These are phyloP conservation scores for Talaromyces funiculosus DNA, from an alignment of 2,329 filamentous ascomycete species.

Conservation along the genomic window DNA sequence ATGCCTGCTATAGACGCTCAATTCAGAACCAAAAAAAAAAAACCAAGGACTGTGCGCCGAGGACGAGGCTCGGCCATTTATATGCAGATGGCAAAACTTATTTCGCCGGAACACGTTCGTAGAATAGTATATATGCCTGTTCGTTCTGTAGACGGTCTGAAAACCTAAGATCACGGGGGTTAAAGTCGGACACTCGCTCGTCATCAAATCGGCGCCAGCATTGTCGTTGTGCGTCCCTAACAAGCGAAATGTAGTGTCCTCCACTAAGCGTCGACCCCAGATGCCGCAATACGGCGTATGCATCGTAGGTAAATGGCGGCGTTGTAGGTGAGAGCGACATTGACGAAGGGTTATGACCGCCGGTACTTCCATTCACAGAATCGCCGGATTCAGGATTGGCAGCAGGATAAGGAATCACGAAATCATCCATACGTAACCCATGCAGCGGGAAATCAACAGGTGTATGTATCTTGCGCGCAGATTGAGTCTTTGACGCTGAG, in stretches of 20 bases:
- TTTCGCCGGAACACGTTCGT: constrained; percentile 46
- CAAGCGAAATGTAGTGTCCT: constrained; percentile 75
- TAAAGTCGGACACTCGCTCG: constrained; percentile 50
- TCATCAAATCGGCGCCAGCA: constrained; percentile 61
- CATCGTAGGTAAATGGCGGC: constrained; percentile 68
- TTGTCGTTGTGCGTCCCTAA: constrained; percentile 54
- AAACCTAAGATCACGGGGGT: constrained; percentile 46
- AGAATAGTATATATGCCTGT: constrained; percentile 62
- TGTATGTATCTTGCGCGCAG: constrained; percentile 62
- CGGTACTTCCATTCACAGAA: constrained; percentile 49
- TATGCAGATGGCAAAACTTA: constrained; percentile 18
- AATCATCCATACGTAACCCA: constrained; percentile 58
- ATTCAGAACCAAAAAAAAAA: not conserved
- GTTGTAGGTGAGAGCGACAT: constrained; percentile 43
- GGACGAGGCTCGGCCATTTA: not conserved
- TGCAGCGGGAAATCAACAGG: constrained; percentile 72
- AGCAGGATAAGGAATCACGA: constrained; percentile 48
- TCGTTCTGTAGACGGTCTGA: constrained; percentile 55
- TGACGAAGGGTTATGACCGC: constrained; percentile 54
- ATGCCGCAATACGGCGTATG: constrained; percentile 80
- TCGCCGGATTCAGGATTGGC: constrained; percentile 19
- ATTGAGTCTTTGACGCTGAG: constrained; percentile 51
- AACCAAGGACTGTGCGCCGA: not conserved
- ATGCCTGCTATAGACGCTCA: constrained; percentile 8
- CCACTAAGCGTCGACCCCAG: constrained; percentile 60